Percentiles rank a stretch among this genome's conserved stretches.
phyloP scores from a whole-genome alignment of 179 eudicot species.

The Nepenthes alata region DNA sequence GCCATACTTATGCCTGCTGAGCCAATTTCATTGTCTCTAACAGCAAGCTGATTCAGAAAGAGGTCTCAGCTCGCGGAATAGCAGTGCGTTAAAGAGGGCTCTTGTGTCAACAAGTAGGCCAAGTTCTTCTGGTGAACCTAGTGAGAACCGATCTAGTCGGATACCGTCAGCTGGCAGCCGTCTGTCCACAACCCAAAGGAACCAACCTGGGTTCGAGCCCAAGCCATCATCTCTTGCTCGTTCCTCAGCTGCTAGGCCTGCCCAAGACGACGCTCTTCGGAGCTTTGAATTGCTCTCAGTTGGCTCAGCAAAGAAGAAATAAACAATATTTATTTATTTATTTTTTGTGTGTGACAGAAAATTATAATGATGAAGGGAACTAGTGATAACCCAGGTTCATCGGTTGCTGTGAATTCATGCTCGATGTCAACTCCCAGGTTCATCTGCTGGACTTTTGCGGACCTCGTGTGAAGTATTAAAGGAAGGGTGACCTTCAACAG shows the following conservation, averaged over 20 bases:
- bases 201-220: conserved; percentile 45
- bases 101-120: conserved; percentile 40
- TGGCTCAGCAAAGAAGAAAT: conserved; percentile 1
- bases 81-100: conserved; percentile 48
- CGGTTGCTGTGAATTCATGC: too few relatives aligned
- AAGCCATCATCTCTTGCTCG: conserved; percentile 38
- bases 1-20: too few relatives aligned
- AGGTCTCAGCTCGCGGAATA: conserved; percentile 37
- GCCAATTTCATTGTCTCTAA: neutral
- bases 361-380: too few relatives aligned
- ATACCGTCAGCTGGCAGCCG: conserved; percentile 38
- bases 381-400: too few relatives aligned
- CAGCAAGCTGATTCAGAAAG: conserved; percentile 42
- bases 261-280: conserved; percentile 33
- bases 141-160: conserved; percentile 35
- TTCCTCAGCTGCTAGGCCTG: conserved; percentile 19
- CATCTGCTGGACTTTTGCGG: too few relatives aligned
- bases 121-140: conserved; percentile 49
- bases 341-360: too few relatives aligned
- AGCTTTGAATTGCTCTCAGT: conserved; percentile 6
- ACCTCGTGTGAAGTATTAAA: too few relatives aligned
- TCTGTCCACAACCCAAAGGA: conserved; percentile 37
- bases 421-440: too few relatives aligned
- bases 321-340: neutral
- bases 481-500: too few relatives aligned